Percentiles rank a stretch among this genome's conserved stretches.
These are phyloP conservation scores for Mycena leptocephala DNA, from an alignment of 768 basidiomycete genomes.

Conservation along the genomic window DNA sequence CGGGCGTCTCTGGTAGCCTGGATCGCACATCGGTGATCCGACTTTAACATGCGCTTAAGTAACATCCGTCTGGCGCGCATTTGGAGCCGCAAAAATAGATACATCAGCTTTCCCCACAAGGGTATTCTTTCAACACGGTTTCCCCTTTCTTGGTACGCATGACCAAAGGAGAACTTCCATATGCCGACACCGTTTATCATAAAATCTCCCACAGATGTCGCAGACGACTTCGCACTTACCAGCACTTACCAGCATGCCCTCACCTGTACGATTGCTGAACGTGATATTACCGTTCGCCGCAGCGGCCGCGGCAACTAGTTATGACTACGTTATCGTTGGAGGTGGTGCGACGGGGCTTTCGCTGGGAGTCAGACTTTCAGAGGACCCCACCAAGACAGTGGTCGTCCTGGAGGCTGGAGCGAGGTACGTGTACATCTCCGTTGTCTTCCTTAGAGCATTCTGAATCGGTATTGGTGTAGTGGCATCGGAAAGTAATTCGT, in stretches of 20 bases:
- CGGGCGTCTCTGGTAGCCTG: too few species aligned
- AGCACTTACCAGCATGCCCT: background rate
- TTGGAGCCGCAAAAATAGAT: too few species aligned
- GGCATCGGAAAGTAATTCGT: conserved; percentile 23
- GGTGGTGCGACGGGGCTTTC: conserved; percentile 23
- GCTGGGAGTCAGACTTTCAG: conserved; percentile 20
- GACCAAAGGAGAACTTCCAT: too few species aligned
- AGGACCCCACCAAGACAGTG: conserved; percentile 11
- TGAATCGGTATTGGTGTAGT: background rate
- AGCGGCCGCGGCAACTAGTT: background rate
- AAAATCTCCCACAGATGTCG: too few species aligned
- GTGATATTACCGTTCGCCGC: background rate
- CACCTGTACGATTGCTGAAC: background rate
- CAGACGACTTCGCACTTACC: too few species aligned
- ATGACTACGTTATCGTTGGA: conserved; percentile 24
- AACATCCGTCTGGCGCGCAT: too few species aligned
- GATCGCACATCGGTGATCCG: too few species aligned
- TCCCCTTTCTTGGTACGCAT: too few species aligned
- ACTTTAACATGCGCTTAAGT: too few species aligned
- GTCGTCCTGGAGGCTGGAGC: conserved; percentile 16
- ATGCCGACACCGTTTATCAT: too few species aligned
- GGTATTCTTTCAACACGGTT: too few species aligned
- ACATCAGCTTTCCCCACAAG: too few species aligned
- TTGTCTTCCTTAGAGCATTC: background rate
- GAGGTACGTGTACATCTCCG: background rate